Conservation (phyloP, 2,329 filamentous ascomycete genomes). For the Nemania serpens region DNA sequence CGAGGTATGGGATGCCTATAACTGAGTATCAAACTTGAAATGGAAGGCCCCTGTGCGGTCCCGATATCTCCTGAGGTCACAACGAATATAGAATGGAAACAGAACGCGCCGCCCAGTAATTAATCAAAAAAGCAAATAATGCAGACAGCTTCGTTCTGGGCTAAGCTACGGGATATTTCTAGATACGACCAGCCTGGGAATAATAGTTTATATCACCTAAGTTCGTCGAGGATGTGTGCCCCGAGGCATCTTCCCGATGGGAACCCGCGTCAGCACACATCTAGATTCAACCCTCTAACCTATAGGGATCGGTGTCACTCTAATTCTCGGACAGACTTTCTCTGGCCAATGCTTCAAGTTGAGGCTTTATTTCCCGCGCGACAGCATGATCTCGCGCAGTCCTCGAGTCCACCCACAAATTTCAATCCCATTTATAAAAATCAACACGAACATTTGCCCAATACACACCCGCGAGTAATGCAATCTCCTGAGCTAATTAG, state of each 20-base stretch:
- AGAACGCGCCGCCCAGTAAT: background rate
- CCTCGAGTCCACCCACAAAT: too few species aligned
- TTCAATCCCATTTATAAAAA: background rate
- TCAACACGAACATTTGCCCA: background rate
- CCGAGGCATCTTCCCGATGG: slow-evolving; percentile 21
- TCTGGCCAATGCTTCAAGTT: background rate
- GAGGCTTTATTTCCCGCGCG: background rate
- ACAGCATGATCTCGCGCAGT: background rate
- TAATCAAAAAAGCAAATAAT: background rate
- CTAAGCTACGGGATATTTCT: background rate
- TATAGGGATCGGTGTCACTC: slow-evolving; percentile 1
- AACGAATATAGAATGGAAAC: background rate
- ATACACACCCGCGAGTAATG: background rate
- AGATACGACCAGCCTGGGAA: background rate
- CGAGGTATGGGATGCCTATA: background rate
- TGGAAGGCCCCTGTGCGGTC: background rate
- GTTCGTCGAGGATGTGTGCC: slow-evolving; percentile 7
- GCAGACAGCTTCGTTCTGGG: background rate
- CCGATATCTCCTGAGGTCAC: background rate
- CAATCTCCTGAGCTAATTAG: background rate
- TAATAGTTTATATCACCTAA: background rate
- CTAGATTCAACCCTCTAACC: background rate
- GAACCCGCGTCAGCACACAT: slow-evolving; percentile 16
- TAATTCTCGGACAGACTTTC: background rate
- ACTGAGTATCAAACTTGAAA: background rate